Base-by-base conservation (phyloP, 306 rosid genomes). In the Acacia melanoxylon region DNA sequence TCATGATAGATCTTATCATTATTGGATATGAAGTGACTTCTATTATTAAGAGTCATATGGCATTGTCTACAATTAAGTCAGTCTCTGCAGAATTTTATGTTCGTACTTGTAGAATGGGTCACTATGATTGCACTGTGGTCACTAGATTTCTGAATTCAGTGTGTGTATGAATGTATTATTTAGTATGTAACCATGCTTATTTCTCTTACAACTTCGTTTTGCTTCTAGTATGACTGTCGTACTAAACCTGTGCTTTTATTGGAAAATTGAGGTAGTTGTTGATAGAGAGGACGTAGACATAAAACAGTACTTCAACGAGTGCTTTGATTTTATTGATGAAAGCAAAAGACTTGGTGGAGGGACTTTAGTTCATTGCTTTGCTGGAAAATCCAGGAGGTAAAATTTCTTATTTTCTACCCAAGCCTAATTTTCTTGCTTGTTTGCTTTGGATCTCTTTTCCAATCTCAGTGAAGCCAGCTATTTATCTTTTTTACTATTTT, bases 301-400 rank as follows among this genome's bases (percentile, higher is more conserved):
- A 68, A 86, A 71, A 80, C 88, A 89, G 83, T 80, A 90, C 89
- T 95, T 95, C 83, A 72, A 91, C 5, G 91, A 85, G 78, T 91
- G 98, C 80, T 92, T 92, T 78, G 63, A 86, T 81, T 95, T 87
- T 76, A 92, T 95, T 56, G 90, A 92, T 7, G 98, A 87, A 82
- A 91, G 91, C 74, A 93, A 87, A 87, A 83, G 87, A 65, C 79
- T 78, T 5, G 97, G 97, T 5, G 97, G 97, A 79, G 82, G 86
- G n/a, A 95, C 93, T 70, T 79, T 95, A 81, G 90, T 95, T 86
- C 97, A 93, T 85, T 95, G 98, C 85, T 85, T 86, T 81, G 94
- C 88, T 62, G 99, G 98, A 86, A 87, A 41, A 87, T 95, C 99
- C 68, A 89, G 98, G 86, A 95, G 99, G 99, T 95, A 77, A 70